Evolutionary conservation across 352 stramenopile species (phyloP).

Genomic region (Phytophthora palmivora): DNA sequence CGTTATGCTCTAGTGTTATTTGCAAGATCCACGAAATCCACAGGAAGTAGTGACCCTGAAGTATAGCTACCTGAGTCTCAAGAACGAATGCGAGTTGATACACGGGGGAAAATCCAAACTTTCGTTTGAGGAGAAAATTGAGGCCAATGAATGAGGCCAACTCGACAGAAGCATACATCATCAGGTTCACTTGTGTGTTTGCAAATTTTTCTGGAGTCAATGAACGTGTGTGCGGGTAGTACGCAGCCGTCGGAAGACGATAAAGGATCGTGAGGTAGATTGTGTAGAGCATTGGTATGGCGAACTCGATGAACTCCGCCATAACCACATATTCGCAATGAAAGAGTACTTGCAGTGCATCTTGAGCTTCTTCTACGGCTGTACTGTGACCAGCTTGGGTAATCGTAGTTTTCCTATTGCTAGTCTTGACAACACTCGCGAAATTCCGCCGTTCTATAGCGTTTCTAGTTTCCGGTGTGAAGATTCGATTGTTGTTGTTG

Average conservation of each 20-base stretch:
- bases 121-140: slow-evolving; percentile 14
- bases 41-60: slow-evolving; percentile 35
- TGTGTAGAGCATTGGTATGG: slow-evolving; percentile 36
- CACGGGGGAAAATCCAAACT: slow-evolving; percentile 29
- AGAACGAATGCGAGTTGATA: slow-evolving; percentile 49
- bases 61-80: slow-evolving; percentile 25
- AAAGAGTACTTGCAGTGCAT: slow-evolving; percentile 37
- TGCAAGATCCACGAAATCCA: slow-evolving; percentile 36
- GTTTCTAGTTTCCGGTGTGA: neutral
- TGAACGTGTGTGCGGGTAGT: slow-evolving; percentile 18
- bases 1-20: slow-evolving; percentile 34
- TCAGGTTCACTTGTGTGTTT: slow-evolving; percentile 17
- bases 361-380: neutral
- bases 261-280: slow-evolving; percentile 29
- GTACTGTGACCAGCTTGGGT: neutral
- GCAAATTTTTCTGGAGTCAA: slow-evolving; percentile 13
- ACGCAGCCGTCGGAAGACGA: slow-evolving; percentile 28
- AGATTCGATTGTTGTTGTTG: neutral
- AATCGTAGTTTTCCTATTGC: neutral
- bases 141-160: slow-evolving; percentile 20
- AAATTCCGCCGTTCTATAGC: slow-evolving; percentile 1
- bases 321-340: slow-evolving; percentile 43
- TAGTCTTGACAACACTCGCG: neutral
- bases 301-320: slow-evolving; percentile 42
- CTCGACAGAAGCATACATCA: slow-evolving; percentile 30